Conservation (phyloP, 495 filamentous ascomycete genomes). For the Penicillium dipodomyicola region DNA sequence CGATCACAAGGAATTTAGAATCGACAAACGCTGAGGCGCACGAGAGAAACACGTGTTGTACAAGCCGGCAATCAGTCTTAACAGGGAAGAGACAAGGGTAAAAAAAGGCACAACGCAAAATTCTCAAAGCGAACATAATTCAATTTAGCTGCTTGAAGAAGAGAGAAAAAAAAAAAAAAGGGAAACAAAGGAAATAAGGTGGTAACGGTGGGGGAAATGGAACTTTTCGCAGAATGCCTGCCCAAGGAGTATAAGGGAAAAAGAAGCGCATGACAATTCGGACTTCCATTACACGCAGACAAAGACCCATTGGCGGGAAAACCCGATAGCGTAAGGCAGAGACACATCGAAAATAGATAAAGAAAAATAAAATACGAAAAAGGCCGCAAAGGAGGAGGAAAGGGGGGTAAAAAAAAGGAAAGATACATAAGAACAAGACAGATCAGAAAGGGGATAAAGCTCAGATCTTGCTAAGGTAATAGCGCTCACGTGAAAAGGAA, state of each 20-base stretch:
- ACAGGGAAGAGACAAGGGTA: constrained; percentile 24
- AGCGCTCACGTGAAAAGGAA: constrained; percentile 49
- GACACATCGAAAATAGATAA: constrained; percentile 21
- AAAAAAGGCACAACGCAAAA: constrained; percentile 35
- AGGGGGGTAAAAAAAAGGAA: constrained; percentile 14
- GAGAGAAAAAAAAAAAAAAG: constrained; percentile 36
- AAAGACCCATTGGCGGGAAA: constrained; percentile 31
- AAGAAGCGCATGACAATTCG: constrained; percentile 41
- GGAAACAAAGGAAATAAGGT: constrained; percentile 35
- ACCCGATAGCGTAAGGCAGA: constrained; percentile 22
- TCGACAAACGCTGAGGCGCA: constrained; percentile 27
- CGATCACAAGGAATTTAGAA: constrained; percentile 13
- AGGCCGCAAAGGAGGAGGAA: constrained; percentile 15
- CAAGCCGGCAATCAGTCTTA: constrained; percentile 25
- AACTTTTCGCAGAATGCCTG: constrained; percentile 53
- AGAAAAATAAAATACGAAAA: constrained; percentile 18
- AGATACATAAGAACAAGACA: constrained; percentile 22
- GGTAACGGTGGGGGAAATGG: constrained; percentile 30
- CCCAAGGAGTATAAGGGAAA: constrained; percentile 44
- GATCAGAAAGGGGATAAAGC: constrained; percentile 23
- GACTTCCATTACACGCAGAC: constrained; percentile 42
- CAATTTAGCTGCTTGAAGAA: constrained; percentile 45
- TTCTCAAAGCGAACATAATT: constrained; percentile 43
- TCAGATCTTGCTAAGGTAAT: constrained; percentile 47
- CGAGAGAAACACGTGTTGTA: constrained; percentile 30